phyloP scores from a whole-genome alignment of 2,329 filamentous ascomycete species.

The Aspergillus sp. region DNA sequence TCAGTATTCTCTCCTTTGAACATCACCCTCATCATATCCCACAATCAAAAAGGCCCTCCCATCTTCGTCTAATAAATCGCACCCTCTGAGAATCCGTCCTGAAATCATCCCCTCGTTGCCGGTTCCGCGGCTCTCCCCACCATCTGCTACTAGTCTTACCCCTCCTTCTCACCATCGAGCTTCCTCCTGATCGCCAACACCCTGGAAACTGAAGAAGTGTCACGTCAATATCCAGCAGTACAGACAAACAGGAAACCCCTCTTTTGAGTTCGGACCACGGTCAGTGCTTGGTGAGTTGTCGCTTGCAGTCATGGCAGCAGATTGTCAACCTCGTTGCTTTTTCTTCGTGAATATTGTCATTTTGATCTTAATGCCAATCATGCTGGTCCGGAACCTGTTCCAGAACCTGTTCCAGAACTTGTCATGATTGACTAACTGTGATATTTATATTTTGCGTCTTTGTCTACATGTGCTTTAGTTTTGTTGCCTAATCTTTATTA shows the following conservation, averaged over 20 bases:
- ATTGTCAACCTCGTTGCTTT: constrained; percentile 3
- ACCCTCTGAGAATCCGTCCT: not conserved
- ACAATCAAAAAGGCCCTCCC: not conserved
- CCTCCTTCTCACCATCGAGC: not conserved
- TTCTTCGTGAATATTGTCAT: constrained; percentile 1
- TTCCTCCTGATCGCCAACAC: not conserved
- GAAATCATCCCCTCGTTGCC: not conserved
- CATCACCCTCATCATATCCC: not conserved
- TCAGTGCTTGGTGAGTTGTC: constrained; percentile 7
- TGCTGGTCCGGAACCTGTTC: not conserved
- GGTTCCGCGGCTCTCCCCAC: not conserved
- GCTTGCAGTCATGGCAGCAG: constrained; percentile 4
- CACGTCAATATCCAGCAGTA: not conserved
- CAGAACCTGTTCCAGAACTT: constrained; percentile 7
- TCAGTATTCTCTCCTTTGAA: not conserved
- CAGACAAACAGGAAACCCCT: not conserved
- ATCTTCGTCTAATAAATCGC: not conserved
- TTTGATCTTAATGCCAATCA: constrained; percentile 1
- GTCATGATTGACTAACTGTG: not conserved
- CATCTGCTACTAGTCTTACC: not conserved
- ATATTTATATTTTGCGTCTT: not conserved
- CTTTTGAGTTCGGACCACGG: not conserved
- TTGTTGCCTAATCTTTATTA: constrained; percentile 2
- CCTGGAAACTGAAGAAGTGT: not conserved
- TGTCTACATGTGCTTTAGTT: not conserved